phyloP scores from a whole-genome alignment of 2,329 filamentous ascomycete genomes.

The Emericellopsis cladophorae region DNA sequence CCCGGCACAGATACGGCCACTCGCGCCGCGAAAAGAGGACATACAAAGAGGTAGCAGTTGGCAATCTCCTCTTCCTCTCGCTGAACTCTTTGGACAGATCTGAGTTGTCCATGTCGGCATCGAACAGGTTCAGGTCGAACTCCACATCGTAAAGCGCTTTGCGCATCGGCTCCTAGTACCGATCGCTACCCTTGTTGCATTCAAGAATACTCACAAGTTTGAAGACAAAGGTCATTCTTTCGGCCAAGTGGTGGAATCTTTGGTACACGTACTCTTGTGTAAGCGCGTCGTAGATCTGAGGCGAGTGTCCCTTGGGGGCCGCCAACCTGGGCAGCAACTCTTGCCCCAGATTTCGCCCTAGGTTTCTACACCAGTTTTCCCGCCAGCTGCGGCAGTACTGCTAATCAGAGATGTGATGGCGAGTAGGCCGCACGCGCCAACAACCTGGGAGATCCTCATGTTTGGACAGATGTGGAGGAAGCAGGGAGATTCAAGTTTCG shows the following conservation, averaged over 20 bases:
- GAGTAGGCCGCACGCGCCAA: too few species aligned
- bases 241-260: conserved; percentile 10
- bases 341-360: too few species aligned
- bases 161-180: conserved; percentile 13
- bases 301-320: conserved; percentile 3
- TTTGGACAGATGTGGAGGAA: too few species aligned
- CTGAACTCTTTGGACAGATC: conserved; percentile 11
- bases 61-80: conserved; percentile 12
- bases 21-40: not conserved
- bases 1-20: too few species aligned
- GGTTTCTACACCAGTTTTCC: too few species aligned
- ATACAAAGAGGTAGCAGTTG: conserved; percentile 12
- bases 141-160: conserved; percentile 13
- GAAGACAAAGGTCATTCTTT: conserved; percentile 10
- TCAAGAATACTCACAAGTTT: conserved; percentile 7
- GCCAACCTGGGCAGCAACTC: too few species aligned
- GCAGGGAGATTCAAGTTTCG: too few species aligned
- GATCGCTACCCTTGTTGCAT: conserved; percentile 7
- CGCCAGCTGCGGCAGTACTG: too few species aligned
- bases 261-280: conserved; percentile 10
- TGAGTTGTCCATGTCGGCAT: conserved; percentile 12
- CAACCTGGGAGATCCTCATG: too few species aligned
- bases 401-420: too few species aligned
- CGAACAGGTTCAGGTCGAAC: conserved; percentile 12
- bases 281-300: conserved; percentile 8